Conservation (phyloP, 257 asterid species). For the Haberlea rhodopensis region DNA sequence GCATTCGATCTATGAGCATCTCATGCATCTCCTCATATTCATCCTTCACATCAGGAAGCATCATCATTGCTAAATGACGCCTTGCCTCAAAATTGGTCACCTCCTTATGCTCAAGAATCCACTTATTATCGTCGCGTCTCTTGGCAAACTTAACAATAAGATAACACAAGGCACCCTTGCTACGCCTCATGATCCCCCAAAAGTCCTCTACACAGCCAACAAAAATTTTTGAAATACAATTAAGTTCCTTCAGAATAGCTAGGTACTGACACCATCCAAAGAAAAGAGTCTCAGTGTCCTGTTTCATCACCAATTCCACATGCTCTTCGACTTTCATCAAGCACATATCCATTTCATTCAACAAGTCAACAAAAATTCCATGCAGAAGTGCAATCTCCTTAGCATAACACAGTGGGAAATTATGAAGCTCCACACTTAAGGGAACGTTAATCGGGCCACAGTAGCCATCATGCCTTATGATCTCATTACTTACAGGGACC, state of each 20-base stretch:
- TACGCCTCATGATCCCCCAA: constrained; percentile 56
- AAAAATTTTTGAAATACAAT: constrained; percentile 55
- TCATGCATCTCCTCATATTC: constrained; percentile 83
- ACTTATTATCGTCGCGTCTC: constrained; percentile 64
- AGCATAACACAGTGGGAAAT: constrained; percentile 29
- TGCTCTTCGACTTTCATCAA: constrained; percentile 52
- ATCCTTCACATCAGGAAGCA: constrained; percentile 85
- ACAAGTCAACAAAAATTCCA: constrained; percentile 40
- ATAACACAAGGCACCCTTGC: constrained; percentile 56
- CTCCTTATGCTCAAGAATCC: constrained; percentile 76
- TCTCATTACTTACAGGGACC: constrained; percentile 37
- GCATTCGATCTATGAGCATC: constrained; percentile 91
- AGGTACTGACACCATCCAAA: constrained; percentile 62
- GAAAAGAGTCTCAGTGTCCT: constrained; percentile 30
- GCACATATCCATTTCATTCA: constrained; percentile 52
- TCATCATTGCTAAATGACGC: constrained; percentile 74
- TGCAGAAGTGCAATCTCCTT: constrained; percentile 45
- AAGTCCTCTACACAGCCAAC: constrained; percentile 53
- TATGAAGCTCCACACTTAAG: constrained; percentile 30
- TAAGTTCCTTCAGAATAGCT: constrained; percentile 62
- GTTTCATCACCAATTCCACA: constrained; percentile 35
- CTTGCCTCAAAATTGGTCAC: constrained; percentile 79
- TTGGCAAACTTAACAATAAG: constrained; percentile 66
- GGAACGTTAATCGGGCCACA: constrained; percentile 37
- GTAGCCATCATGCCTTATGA: constrained; percentile 28